Base-by-base conservation (phyloP, 2,329 filamentous ascomycete species). In the Cladosporium sp. region DNA sequence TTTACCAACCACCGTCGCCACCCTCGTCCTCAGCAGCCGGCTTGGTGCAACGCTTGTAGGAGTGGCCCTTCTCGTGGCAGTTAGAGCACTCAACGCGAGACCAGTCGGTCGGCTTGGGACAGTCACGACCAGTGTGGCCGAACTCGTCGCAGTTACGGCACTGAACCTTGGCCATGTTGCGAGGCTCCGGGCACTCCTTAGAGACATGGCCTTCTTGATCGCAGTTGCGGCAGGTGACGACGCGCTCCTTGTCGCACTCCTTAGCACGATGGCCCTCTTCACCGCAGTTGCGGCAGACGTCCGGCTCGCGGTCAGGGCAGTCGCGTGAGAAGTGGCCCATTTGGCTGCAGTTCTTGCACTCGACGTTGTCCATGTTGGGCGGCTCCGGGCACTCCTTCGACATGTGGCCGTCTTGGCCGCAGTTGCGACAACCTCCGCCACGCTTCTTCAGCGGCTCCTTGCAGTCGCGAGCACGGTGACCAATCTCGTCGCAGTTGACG, bases 111-210 rank as follows among this genome's bases (percentile, higher is more conserved):
- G 74, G 72, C 66, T 72, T 69, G 2, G 67, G 66, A 66, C 75
- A 76, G 26, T 73, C 70, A 32, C 69, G 69, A 26, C 66, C 36
- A 6, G 55, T 66, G 65, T 74, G 73, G 6, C 72, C 73, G 11
- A 67, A 66, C 66, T 81, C 75, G 14, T 77, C 77, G 68, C 83
- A 85, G 74, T 82, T 82, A 65, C 74, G 77, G 72, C 83, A 81
- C 81, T 74, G 82, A 75, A 79, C 78, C 72, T 80, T 80, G 62
- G 72, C 69, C 81, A 81, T 74, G 67, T 86, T 85, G 65, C 83
- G 83, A 18, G 85, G 87, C 75, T 87, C 80, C 32, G 89, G 87
- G 73, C 88, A 91, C 72, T 90, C 88, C 49, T 82, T 82, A 38
- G 84, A 82, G 71, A 87, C 87, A 71, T 90, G 88, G 2, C 88